phyloP scores from a whole-genome alignment of 345 rosid species.

The Linum lewisii region DNA sequence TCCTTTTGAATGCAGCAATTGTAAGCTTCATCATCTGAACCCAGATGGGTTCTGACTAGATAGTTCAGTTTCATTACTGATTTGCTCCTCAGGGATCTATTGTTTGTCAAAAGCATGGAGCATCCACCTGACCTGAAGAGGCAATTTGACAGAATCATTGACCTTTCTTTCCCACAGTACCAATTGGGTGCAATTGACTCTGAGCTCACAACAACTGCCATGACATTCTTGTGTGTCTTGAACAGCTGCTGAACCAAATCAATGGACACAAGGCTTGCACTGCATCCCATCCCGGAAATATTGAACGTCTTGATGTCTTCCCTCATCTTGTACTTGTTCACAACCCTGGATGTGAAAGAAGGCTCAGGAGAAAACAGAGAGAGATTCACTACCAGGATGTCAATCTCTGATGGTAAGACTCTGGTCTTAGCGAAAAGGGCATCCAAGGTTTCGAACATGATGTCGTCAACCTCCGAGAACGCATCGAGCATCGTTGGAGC shows the following conservation, averaged over 20 bases:
- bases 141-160: too few species aligned
- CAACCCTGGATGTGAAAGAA: constrained; percentile 48
- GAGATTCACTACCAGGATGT: constrained; percentile 56
- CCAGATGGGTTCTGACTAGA: too few species aligned
- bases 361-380: constrained; percentile 59
- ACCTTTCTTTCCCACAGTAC: constrained; percentile 64
- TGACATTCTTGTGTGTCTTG: constrained; percentile 25
- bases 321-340: constrained; percentile 62
- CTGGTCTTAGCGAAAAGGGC: constrained; percentile 36
- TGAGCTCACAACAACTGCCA: constrained; percentile 68
- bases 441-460: too few species aligned
- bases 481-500: constrained; percentile 36
- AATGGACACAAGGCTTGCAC: constrained; percentile 45
- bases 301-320: constrained; percentile 48
- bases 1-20: constrained; percentile 52
- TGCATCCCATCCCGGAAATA: constrained; percentile 64
- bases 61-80: constrained; percentile 48
- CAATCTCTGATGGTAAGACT: constrained; percentile 44
- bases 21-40: constrained; percentile 54
- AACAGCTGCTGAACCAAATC: constrained; percentile 44
- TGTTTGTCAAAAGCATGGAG: too few species aligned
- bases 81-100: constrained; percentile 26
- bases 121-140: too few species aligned
- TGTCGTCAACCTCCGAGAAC: constrained; percentile 44
- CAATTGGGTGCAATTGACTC: constrained; percentile 67